Base-by-base conservation (phyloP, 2,329 filamentous ascomycete species). In the Claviceps arundinis region DNA sequence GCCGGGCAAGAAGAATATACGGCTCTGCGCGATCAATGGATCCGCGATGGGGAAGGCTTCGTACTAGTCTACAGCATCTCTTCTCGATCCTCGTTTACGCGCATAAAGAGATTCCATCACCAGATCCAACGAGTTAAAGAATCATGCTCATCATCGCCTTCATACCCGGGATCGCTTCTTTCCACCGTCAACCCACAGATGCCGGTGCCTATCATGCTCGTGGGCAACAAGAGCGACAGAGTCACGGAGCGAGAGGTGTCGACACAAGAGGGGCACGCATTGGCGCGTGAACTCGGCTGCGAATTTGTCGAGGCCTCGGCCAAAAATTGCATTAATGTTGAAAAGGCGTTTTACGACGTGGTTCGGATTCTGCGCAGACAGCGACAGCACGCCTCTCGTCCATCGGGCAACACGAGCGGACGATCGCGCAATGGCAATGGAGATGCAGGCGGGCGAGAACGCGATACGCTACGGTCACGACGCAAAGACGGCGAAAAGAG, bases 1-100 rank as follows among this genome's bases (percentile, higher is more conserved):
- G 93, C 93, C 50, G 93, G 93, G 53, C 93, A 98, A 69, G 93
- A 98, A 73, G 93, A 98, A 73, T 98, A 97, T 71, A 96, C 91
- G 57, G 93, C 93, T 47, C 74, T 97, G 62, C 81, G 93, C 64
- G 93, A 97, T 68, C 93, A 97, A 73, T 97, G 91, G 91, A 97
- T 97, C 68, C 83, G 93, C 61, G 91, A 97, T 65, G 91, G 93
- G 59, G 93, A 98, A 69, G 93, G 93, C 19, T 97, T 97, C 66
- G 88, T 98, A 34, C 78, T 98, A 56, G 93, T 98, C 58, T 97
- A 98, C 76, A 95, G 89, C 74, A 97, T 98, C 70, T 95, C 93
- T 14, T 97, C 91, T 50, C 85, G 93, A 63, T 90, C 90, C 37
- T 97, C 91, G 19, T 97, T 97, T 67, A 84, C 85, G 53, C 86